phyloP scores from a whole-genome alignment of 116 monocot species.

The Iris pallida region DNA sequence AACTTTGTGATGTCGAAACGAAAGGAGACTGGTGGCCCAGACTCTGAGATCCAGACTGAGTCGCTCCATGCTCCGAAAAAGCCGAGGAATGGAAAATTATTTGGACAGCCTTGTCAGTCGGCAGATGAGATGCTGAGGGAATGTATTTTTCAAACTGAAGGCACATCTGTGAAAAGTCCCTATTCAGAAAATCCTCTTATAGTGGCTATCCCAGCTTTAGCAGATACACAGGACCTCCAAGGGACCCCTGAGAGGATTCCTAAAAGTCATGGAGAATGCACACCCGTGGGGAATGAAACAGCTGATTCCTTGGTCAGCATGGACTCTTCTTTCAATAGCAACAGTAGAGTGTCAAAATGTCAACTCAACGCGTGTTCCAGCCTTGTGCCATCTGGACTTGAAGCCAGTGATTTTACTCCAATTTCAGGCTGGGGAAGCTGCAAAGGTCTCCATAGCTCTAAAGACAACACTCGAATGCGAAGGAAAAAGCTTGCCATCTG shows the following conservation, averaged over 20 bases:
- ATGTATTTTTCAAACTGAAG: background rate
- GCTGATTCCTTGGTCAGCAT: background rate
- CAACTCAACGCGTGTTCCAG: background rate
- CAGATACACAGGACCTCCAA: background rate
- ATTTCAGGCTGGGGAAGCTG: background rate
- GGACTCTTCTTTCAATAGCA: background rate
- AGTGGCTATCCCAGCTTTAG: background rate
- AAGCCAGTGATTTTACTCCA: background rate
- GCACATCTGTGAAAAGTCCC: background rate
- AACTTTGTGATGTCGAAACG: too few species aligned
- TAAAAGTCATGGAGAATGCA: background rate
- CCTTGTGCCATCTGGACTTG: background rate
- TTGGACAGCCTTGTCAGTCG: too few species aligned
- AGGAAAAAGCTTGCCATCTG: constrained; percentile 8
- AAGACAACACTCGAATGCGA: background rate
- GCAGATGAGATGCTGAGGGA: background rate
- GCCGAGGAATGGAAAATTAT: background rate
- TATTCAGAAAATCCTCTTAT: background rate
- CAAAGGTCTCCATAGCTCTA: background rate
- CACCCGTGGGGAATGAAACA: background rate
- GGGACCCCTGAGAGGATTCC: background rate
- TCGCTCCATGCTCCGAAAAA: background rate
- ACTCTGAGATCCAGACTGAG: background rate
- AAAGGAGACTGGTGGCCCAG: background rate
- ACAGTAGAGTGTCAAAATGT: background rate